Percentiles rank a stretch among this genome's conserved stretches.
These are phyloP conservation scores for Limonomyces culmigenus DNA, from an alignment of 1,284 basidiomycete genomes.

Conservation along the genomic window DNA sequence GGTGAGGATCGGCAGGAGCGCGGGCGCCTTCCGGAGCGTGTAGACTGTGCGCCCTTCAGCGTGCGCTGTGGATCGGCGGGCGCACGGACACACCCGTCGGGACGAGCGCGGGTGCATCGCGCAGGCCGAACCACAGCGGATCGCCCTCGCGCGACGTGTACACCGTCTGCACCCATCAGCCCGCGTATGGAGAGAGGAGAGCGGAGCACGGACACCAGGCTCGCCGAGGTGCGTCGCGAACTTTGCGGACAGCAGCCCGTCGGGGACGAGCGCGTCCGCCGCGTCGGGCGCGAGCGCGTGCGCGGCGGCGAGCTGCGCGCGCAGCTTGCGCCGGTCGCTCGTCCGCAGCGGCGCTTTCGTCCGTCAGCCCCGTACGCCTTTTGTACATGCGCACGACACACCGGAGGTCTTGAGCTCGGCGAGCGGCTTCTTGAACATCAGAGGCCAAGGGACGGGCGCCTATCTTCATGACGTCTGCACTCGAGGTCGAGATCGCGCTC, in stretches of 20 bases:
- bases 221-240: constrained; percentile 45
- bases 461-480: too few relatives aligned
- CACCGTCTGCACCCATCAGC: constrained; percentile 23
- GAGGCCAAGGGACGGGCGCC: too few relatives aligned
- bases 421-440: constrained; percentile 64
- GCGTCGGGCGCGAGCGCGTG: constrained; percentile 33
- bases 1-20: constrained; percentile 45
- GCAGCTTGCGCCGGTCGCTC: constrained; percentile 55
- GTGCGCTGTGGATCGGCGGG: not conserved
- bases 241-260: constrained; percentile 49
- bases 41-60: constrained; percentile 26
- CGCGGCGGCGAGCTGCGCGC: constrained; percentile 31
- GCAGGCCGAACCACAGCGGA: constrained; percentile 70
- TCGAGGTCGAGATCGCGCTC: too few relatives aligned
- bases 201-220: constrained; percentile 32
- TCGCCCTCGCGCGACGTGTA: constrained; percentile 57
- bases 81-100: constrained; percentile 35
- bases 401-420: constrained; percentile 49
- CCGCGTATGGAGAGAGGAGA: constrained; percentile 1
- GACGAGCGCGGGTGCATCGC: constrained; percentile 49
- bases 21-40: constrained; percentile 55
- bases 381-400: constrained; percentile 7
- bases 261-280: constrained; percentile 48
- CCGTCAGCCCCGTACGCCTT: not conserved
- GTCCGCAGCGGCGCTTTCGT: constrained; percentile 40